Evolutionary conservation across 192 early-diverging fungal species (phyloP), one percentile per base, ranked within the genome.

Genomic region (Gamsiella multidivaricata): DNA sequence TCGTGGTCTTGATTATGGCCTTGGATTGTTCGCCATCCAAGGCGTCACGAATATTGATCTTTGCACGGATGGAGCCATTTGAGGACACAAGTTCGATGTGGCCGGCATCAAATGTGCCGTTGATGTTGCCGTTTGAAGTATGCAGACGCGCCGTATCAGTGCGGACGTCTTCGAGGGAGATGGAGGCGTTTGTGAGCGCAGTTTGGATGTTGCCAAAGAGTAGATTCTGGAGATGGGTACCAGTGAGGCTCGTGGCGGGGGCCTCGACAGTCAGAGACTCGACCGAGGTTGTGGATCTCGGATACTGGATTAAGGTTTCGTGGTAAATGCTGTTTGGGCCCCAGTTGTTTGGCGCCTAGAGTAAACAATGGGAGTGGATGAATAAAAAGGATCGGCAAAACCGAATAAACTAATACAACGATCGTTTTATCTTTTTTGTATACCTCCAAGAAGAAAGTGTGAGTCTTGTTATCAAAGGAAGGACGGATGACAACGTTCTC

Each of bases 231-330:
- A 78, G 60, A 8, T 15, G 22, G 17, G 37, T 23, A 15, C 65
- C 65, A 1, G 22, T 20, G 39, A 78, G 28, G 41, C 34, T 33
- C 5, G 74, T 63, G 39, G 50, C 57, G 45, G 74, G 65, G 4
- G 54, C 45, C 5, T 4, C 20, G 33, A 78, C 34, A 10, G 33
- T 15, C 28, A 78, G 54, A 5, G 74, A 78, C 0, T 58, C 53
- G 1, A 42, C 22, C 0, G 59, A 36, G 9, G 5, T n/a, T 14
- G 47, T 41, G 2, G 60, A 26, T n/a, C 43, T 12, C 5, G 74
- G 74, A 41, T 63, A 55, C 28, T 63, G 61, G 22, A 78, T 55
- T 14, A 45, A 49, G 37, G 74, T 78, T 11, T 78, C 65, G 55
- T 78, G 60, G 54, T 69, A 68, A 25, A 78, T 51, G 14, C 14